These are phyloP conservation scores for Asterophora lycoperdoides DNA, from an alignment of 768 basidiomycete species.

Conservation along the genomic window DNA sequence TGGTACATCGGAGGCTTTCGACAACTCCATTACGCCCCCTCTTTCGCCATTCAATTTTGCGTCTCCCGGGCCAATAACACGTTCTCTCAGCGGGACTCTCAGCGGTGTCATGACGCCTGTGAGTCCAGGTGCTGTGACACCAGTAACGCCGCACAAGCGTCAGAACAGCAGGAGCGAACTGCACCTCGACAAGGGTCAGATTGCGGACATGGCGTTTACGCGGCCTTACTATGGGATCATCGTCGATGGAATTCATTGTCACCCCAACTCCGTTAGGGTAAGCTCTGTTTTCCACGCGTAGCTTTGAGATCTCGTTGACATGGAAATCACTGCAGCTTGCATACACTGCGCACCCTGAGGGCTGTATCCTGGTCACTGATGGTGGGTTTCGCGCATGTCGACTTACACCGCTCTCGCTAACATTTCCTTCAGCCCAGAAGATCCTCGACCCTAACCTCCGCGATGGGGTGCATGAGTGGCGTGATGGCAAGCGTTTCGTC, in stretches of 20 bases:
- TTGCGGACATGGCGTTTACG: slow-evolving; percentile 50
- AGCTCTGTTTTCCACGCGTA: slow-evolving; percentile 19
- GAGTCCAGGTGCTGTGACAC: slow-evolving; percentile 9
- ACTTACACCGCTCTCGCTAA: not conserved
- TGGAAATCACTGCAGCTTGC: slow-evolving; percentile 50
- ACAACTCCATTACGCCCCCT: slow-evolving; percentile 54
- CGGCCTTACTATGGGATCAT: slow-evolving; percentile 87
- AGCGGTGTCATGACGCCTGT: too few relatives aligned
- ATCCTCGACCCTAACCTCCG: slow-evolving; percentile 80
- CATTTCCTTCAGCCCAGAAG: slow-evolving; percentile 60
- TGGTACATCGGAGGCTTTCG: slow-evolving; percentile 55
- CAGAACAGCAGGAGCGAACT: slow-evolving; percentile 29
- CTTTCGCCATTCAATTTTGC: slow-evolving; percentile 36
- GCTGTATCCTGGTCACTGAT: slow-evolving; percentile 87
- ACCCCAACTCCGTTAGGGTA: slow-evolving; percentile 86
- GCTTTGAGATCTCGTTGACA: not conserved
- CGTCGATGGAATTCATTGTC: slow-evolving; percentile 87
- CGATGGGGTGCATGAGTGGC: slow-evolving; percentile 87
- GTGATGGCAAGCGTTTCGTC: slow-evolving; percentile 73
- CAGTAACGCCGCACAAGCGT: slow-evolving; percentile 17
- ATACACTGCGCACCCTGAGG: slow-evolving; percentile 77
- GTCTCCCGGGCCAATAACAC: slow-evolving; percentile 9
- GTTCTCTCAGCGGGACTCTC: slow-evolving; percentile 13
- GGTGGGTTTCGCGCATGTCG: slow-evolving; percentile 39
- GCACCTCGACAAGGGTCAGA: slow-evolving; percentile 45